Percentiles rank a stretch among this genome's conserved stretches.
Conservation (phyloP, 306 rosid species). For the Dryas octopetala region DNA sequence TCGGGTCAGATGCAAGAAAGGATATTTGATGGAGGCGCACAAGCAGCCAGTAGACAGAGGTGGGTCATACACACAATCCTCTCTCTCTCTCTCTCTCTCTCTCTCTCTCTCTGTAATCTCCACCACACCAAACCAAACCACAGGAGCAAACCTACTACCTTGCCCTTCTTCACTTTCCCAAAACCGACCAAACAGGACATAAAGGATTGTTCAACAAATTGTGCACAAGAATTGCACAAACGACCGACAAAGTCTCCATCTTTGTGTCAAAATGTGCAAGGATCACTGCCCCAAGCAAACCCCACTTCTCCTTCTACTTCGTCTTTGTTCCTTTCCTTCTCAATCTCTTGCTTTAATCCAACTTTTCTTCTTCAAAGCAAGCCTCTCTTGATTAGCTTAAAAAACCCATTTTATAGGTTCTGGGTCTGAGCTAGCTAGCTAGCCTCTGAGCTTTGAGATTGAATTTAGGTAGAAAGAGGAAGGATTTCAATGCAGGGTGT, state of each 20-base stretch:
- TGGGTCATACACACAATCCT: not conserved
- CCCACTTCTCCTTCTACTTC: not conserved
- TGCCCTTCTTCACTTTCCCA: not conserved
- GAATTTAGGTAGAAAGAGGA: not conserved
- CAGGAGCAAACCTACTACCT: not conserved
- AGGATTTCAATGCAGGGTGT: slow-evolving; percentile 39
- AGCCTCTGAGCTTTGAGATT: slow-evolving; percentile 1
- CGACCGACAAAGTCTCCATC: not conserved
- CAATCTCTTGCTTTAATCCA: not conserved
- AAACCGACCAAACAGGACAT: not conserved
- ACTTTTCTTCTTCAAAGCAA: slow-evolving; percentile 24
- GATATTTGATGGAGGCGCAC: slow-evolving; percentile 51
- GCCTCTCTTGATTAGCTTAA: slow-evolving; percentile 13
- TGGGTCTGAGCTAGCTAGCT: too few species aligned
- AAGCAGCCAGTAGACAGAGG: slow-evolving; percentile 33
- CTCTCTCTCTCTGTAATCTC: not conserved
- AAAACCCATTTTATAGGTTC: not conserved
- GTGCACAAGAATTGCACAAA: not conserved
- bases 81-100: not conserved
- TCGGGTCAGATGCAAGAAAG: slow-evolving; percentile 4
- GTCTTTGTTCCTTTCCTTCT: not conserved
- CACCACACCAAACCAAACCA: not conserved
- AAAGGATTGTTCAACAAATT: not conserved
- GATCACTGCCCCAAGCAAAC: slow-evolving; percentile 14
- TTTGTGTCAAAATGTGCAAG: not conserved